Evolutionary conservation across 805 yeast genomes (phyloP), one percentile per base, ranked within the genome.

Genomic region (Candida railenensis): DNA sequence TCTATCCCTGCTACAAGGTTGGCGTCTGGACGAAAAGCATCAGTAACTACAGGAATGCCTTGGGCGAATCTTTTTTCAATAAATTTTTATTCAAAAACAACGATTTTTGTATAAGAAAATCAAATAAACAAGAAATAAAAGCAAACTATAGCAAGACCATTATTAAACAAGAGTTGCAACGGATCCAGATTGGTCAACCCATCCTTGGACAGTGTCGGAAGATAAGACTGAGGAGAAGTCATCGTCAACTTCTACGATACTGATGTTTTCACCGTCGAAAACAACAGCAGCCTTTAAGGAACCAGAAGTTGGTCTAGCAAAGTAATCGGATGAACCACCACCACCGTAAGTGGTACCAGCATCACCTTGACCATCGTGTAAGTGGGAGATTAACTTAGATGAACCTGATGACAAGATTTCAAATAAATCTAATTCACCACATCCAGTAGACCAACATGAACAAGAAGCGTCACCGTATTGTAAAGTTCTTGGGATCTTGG

Each of bases 401-500:
- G 88, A 82, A 55, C 96, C 97, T 32, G 86, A 55, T 51, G 82
- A 73, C 57, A 94, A 79, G 56, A 92, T 78, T 80, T 94, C 99
- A 61, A 92, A 94, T 60, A 90, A 76, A 72, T 94, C 99, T 60
- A 94, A 77, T 77, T 94, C 99, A 75, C 99, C 99, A 74, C 99
- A 94, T 51, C 98, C 98, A 46, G 96, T 78, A 45, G 80, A 59
- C 99, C 99, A 94, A 80, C 99, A 94, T 33, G 97, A 89, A 77
- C 98, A 94, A 18, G 79, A 65, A 21, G 83, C 65, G 50, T 74
- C 74, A 67, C 97, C 97, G 72, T 94, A 94, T 74, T 94, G 98
- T 61, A 84, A 72, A 56, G 97, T 91, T 79, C 99, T 89, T 72
- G 99, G 97, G 63, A 91, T 85, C 77, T 88, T 87, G 52, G 96